Conservation (phyloP, 305 asterid species). For the Solanum hybrid region DNA sequence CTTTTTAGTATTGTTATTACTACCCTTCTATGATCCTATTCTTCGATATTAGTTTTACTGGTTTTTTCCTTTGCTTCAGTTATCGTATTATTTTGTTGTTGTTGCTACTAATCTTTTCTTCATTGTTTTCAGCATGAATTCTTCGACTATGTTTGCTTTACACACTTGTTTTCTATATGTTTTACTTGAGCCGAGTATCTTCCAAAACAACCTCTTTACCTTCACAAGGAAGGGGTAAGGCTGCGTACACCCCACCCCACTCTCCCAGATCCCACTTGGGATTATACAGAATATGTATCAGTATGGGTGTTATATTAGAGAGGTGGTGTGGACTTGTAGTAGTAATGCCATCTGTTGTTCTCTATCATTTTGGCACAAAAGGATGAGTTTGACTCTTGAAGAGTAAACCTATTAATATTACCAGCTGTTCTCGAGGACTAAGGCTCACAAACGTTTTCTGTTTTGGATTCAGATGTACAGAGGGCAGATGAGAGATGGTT, state of each 20-base stretch:
- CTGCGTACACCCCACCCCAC: background rate
- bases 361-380: background rate
- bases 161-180: background rate
- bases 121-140: background rate
- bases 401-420: background rate
- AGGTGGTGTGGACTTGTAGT: background rate
- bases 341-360: background rate
- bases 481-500: conserved; percentile 68
- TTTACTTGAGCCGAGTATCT: background rate
- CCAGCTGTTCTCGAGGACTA: background rate
- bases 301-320: background rate
- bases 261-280: background rate
- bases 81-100: background rate
- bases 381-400: background rate
- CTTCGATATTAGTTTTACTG: background rate
- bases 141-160: background rate
- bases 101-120: background rate
- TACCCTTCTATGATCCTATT: background rate
- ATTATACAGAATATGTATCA: background rate
- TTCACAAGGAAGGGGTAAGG: background rate
- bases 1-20: background rate
- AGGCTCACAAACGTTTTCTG: background rate
- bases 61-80: background rate
- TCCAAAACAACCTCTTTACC: background rate
- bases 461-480: conserved; percentile 54